These are phyloP conservation scores for Dissoconium aciculare DNA, from an alignment of 2,329 filamentous ascomycete species.

Conservation along the genomic window DNA sequence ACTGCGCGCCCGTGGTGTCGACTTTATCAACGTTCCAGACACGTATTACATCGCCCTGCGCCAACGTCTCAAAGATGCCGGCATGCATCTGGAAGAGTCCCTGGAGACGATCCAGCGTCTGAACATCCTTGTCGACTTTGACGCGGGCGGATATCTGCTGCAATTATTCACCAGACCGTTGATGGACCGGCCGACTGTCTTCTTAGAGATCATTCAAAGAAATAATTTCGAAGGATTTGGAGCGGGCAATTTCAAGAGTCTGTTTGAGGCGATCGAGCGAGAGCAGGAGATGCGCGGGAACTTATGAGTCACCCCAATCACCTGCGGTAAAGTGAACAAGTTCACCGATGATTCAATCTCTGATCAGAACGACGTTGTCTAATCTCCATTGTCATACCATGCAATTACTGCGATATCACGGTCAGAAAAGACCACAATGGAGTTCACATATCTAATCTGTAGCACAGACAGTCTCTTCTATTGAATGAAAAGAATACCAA, in stretches of 20 bases:
- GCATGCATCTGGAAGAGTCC: constrained; percentile 55
- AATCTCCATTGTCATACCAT: too few relatives aligned
- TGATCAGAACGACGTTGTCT: too few relatives aligned
- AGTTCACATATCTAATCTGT: too few relatives aligned
- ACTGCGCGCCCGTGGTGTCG: constrained; percentile 71
- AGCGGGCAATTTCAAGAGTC: constrained; percentile 85
- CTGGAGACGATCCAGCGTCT: constrained; percentile 60
- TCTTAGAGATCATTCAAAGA: constrained; percentile 90
- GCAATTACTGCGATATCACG: too few relatives aligned
- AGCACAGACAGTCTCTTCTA: too few relatives aligned
- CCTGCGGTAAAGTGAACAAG: too few relatives aligned
- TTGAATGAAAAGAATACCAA: too few relatives aligned
- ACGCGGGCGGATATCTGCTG: constrained; percentile 72
- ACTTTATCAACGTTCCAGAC: constrained; percentile 81
- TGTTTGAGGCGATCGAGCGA: constrained; percentile 90
- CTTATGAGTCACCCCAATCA: too few relatives aligned
- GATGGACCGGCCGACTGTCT: constrained; percentile 89
- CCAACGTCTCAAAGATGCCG: constrained; percentile 49
- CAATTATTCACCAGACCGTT: constrained; percentile 54
- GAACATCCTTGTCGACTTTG: constrained; percentile 89
- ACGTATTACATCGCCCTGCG: constrained; percentile 75
- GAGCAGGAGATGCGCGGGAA: constrained; percentile 82
- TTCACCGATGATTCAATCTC: too few relatives aligned
- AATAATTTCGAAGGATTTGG: constrained; percentile 85
- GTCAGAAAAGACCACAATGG: too few relatives aligned